These are phyloP conservation scores for Sporobolomyces roseus DNA, from an alignment of 768 basidiomycete genomes.

Conservation along the genomic window DNA sequence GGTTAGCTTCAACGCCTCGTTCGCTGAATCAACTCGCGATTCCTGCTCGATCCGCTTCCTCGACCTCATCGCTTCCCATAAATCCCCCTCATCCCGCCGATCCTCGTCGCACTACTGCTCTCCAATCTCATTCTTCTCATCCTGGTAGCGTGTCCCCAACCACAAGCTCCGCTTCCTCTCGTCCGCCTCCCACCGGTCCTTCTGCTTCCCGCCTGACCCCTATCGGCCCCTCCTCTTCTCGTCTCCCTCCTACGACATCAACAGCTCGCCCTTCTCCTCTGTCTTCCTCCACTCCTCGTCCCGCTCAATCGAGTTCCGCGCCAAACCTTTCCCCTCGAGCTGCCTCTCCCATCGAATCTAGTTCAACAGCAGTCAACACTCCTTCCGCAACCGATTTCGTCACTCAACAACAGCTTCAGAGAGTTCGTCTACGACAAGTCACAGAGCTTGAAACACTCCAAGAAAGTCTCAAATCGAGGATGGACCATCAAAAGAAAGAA, in stretches of 20 bases:
- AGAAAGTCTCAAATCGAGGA: background rate
- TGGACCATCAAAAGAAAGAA: background rate
- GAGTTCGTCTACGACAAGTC: background rate
- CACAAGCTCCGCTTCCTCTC: no score
- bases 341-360: background rate
- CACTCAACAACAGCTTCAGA: background rate
- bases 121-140: no score
- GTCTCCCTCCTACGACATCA: no score
- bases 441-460: background rate
- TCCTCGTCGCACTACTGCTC: no score
- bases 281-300: background rate
- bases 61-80: no score
- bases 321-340: background rate
- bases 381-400: background rate
- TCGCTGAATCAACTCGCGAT: background rate
- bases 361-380: background rate
- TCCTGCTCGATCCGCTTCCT: no score
- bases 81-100: no score
- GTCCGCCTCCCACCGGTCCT: no score
- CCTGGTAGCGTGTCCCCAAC: no score
- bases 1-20: background rate
- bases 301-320: background rate
- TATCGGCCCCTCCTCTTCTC: no score
- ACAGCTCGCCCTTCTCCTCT: no score
- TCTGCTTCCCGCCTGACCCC: no score